Evolutionary conservation across 352 stramenopile genomes (phyloP).

Genomic region (Phytophthora uliginosa): DNA sequence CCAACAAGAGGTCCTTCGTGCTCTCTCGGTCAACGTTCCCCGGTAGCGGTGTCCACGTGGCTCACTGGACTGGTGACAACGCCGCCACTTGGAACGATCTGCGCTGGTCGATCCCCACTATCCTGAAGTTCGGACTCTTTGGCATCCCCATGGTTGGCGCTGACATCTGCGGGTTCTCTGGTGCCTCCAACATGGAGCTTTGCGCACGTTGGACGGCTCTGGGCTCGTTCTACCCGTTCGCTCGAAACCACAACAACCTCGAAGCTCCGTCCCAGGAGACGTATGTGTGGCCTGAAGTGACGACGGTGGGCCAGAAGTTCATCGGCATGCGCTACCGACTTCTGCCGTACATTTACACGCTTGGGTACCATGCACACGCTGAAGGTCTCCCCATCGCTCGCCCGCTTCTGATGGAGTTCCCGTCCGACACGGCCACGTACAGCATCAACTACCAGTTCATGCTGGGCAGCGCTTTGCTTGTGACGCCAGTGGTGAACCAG

Average conservation of each 20-base stretch:
- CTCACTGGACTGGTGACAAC: constrained; percentile 88
- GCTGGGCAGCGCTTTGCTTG: constrained; percentile 50
- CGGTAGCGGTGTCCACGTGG: constrained; percentile 61
- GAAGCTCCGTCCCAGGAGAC: constrained; percentile 66
- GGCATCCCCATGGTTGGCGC: constrained; percentile 87
- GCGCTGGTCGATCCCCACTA: constrained; percentile 68
- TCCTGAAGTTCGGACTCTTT: constrained; percentile 82
- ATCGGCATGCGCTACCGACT: constrained; percentile 80
- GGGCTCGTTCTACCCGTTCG: constrained; percentile 83
- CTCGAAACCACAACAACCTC: constrained; percentile 85
- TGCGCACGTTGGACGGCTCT: constrained; percentile 85
- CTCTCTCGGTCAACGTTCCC: constrained; percentile 82
- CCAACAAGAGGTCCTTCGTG: constrained; percentile 73
- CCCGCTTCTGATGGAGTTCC: constrained; percentile 77
- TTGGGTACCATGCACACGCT: constrained; percentile 66
- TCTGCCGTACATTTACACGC: constrained; percentile 84
- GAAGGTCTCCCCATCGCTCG: constrained; percentile 60
- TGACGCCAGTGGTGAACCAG: constrained; percentile 69
- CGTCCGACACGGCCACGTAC: constrained; percentile 45
- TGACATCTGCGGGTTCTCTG: constrained; percentile 81
- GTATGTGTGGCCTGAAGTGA: constrained; percentile 69
- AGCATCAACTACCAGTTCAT: constrained; percentile 70
- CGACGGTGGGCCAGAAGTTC: constrained; percentile 63
- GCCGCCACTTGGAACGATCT: constrained; percentile 84
- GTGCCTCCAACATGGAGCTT: constrained; percentile 69